Evolutionary conservation across 2,329 filamentous ascomycete genomes (phyloP), one percentile per base, ranked within the genome.

Genomic region (Sporothrix luriei): DNA sequence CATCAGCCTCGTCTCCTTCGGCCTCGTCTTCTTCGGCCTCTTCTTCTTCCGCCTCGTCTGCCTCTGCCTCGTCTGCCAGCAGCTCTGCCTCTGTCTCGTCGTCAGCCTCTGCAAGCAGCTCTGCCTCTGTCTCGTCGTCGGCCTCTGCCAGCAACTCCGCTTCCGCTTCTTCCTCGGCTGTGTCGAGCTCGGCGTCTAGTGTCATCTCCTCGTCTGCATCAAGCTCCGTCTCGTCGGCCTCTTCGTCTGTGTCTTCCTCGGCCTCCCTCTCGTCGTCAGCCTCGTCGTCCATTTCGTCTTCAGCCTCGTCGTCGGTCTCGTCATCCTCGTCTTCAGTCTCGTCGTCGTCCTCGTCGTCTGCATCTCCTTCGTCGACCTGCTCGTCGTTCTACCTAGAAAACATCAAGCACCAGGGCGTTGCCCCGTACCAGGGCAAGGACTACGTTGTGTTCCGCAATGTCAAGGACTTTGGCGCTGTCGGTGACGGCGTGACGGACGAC

Each of bases 401-500:
- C 14, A 68, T 73, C 33, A 40, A 67, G 43, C 71, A 73, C 64
- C 70, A 72, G 43, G 72, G 72, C 59, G 16, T 66, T 10, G 72
- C 72, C 13, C 71, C 71, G 16, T 73, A 71, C 54, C 66, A 61
- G 7, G 38, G 49, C 48, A 38, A 51, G 3, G 64, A 29, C 52
- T 74, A 74, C 49, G 19, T 62, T n/a, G 72, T 74, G 21, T 74
- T 73, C 68, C 73, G 73, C 68, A 74, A 72, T 64, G 73, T 74
- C 54, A 71, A 71, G 59, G 72, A 73, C 66, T 74, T 66, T 21
- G 90, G 91, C 55, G 90, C 90, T 68, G 87, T 84, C 74, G 92
- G 92, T 72, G 91, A 95, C 74, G 92, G 91, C 38, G 76, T 77
- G 2, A 88, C 90, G 0, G 92, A 95, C 73, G 92, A 94, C 76